A percentile compares a stretch with the other conserved stretches of the same genome.
Conservation (phyloP, 108 stramenopile species). For the Pseudonitzschia delicatissima region DNA sequence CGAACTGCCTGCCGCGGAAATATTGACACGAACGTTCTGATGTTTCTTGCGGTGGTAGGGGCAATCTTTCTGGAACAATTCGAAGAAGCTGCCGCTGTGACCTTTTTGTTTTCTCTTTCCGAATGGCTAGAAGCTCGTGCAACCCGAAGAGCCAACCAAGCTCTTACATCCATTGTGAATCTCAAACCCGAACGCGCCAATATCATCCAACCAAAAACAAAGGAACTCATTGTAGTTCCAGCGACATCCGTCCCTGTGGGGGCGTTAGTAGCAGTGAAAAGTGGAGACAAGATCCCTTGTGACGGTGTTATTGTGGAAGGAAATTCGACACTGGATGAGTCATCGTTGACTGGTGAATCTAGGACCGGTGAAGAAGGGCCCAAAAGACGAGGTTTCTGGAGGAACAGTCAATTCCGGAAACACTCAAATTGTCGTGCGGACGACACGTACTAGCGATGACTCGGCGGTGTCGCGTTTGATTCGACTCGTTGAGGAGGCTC, state of each 20-base stretch:
- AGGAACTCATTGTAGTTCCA: conserved; percentile 57
- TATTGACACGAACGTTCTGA: conserved; percentile 80
- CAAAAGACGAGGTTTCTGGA: conserved; percentile 65
- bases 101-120: conserved; percentile 70
- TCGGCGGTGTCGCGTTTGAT: conserved; percentile 77
- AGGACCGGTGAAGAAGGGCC: conserved; percentile 63
- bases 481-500: conserved; percentile 80
- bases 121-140: conserved; percentile 69
- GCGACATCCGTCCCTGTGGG: conserved; percentile 69
- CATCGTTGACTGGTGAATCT: conserved; percentile 65
- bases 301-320: conserved; percentile 88
- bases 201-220: conserved; percentile 54
- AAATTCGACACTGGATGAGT: conserved; percentile 60
- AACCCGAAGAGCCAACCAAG: conserved; percentile 69
- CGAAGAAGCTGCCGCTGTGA: conserved; percentile 78
- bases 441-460: conserved; percentile 70
- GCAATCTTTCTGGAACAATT: conserved; percentile 74
- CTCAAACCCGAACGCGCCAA: conserved; percentile 76
- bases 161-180: conserved; percentile 64
- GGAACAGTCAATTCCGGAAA: conserved; percentile 84
- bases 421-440: conserved; percentile 64
- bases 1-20: conserved; percentile 42
- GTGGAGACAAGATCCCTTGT: conserved; percentile 90
- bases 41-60: conserved; percentile 76
- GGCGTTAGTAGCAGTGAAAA: conserved; percentile 72